A percentile compares a stretch with the other conserved stretches of the same genome.
These are phyloP conservation scores for Metarhizium album DNA, from an alignment of 2,329 filamentous ascomycete genomes.

Conservation along the genomic window DNA sequence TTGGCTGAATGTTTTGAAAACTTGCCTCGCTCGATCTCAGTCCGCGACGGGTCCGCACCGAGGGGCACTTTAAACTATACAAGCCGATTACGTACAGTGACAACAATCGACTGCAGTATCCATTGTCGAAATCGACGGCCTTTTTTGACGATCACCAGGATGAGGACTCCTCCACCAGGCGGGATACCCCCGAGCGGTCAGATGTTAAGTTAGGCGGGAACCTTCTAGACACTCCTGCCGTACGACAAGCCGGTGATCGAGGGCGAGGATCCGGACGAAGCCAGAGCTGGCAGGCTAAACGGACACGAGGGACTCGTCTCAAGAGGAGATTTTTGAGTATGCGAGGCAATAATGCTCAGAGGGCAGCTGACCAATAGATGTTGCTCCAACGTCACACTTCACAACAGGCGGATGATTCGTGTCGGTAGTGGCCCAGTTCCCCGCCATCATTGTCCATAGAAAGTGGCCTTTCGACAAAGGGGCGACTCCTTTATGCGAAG, in stretches of 20 bases:
- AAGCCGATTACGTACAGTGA: constrained; percentile 11
- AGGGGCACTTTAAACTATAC: constrained; percentile 7
- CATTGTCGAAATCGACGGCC: neutral
- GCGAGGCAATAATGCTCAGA: constrained; percentile 20
- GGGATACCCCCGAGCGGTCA: neutral
- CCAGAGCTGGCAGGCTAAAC: constrained; percentile 10
- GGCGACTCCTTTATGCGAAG: constrained; percentile 9
- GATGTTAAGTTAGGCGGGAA: neutral
- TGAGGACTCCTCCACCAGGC: neutral
- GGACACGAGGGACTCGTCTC: neutral
- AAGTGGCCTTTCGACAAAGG: constrained; percentile 23
- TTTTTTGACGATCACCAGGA: neutral
- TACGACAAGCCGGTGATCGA: too few species aligned
- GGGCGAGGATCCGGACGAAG: constrained; percentile 10
- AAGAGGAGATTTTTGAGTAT: neutral
- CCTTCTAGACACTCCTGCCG: too few species aligned
- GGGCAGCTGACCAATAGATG: constrained; percentile 19
- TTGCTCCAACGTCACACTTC: constrained; percentile 27
- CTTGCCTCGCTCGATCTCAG: constrained; percentile 13
- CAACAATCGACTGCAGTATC: constrained; percentile 11
- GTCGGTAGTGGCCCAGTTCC: neutral
- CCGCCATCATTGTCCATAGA: constrained; percentile 18
- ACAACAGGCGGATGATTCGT: constrained; percentile 9
- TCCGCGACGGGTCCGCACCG: constrained; percentile 8
- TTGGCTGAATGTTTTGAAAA: constrained; percentile 17